phyloP scores from a whole-genome alignment of 306 rosid genomes.

The Cucurbita maxima region DNA sequence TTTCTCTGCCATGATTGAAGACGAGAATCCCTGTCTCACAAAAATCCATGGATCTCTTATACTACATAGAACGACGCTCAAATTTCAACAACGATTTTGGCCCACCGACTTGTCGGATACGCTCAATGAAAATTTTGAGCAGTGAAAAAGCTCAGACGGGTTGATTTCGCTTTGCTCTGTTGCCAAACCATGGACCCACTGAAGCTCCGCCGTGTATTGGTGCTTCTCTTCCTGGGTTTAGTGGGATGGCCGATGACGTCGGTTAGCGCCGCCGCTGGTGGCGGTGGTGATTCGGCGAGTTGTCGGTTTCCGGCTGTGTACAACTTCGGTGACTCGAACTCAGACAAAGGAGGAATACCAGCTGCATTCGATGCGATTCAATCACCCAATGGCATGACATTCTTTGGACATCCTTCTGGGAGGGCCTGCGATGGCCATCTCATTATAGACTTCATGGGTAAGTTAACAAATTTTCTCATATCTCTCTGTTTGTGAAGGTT shows the following conservation, averaged over 20 bases:
- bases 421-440: conserved; percentile 77
- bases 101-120: background rate
- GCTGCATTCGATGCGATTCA: conserved; percentile 32
- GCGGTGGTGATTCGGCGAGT: conserved; percentile 5
- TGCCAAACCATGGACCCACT: background rate
- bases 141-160: background rate
- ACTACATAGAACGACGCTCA: background rate
- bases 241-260: background rate
- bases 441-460: conserved; percentile 55
- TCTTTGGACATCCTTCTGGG: conserved; percentile 62
- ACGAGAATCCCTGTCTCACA: background rate
- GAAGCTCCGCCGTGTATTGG: background rate
- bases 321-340: conserved; percentile 95
- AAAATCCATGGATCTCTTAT: background rate
- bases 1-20: background rate
- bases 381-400: conserved; percentile 70
- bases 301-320: conserved; percentile 60
- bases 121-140: background rate
- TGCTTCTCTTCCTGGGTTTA: conserved; percentile 10
- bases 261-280: background rate
- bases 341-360: conserved; percentile 65
- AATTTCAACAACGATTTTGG: background rate
- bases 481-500: background rate
- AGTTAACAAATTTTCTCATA: background rate
- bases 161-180: background rate